Conservation (phyloP, 768 basidiomycete genomes). For the Mrakia hoshinonis region DNA sequence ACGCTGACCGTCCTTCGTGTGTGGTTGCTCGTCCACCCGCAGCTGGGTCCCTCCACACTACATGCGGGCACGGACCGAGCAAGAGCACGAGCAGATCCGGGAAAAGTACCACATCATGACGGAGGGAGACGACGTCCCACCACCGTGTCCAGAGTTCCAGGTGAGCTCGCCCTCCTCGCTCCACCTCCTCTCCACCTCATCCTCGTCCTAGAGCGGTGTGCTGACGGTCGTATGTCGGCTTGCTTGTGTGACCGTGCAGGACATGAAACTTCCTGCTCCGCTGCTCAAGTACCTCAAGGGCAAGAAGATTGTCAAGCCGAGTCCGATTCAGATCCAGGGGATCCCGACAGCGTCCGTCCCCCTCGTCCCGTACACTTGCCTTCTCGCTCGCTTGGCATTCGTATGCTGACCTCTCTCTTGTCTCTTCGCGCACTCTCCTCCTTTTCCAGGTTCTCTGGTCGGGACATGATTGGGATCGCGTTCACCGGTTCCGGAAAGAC, state of each 20-base stretch:
- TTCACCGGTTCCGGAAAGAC: conserved; percentile 99
- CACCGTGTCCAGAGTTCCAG: conserved; percentile 51
- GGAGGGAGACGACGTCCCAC: conserved; percentile 77
- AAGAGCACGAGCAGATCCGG: conserved; percentile 63
- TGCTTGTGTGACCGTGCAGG: conserved; percentile 52
- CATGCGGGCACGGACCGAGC: conserved; percentile 60
- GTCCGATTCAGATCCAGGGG: conserved; percentile 95
- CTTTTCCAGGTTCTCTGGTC: conserved; percentile 66
- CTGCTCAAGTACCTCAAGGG: conserved; percentile 73
- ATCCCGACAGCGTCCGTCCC: conserved; percentile 78
- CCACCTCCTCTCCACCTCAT: conserved; percentile 22
- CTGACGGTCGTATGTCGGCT: neutral
- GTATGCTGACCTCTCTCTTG: neutral
- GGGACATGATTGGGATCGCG: conserved; percentile 97
- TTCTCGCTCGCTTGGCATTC: neutral
- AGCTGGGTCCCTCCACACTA: conserved; percentile 86
- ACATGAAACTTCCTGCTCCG: conserved; percentile 94
- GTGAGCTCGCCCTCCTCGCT: conserved; percentile 56
- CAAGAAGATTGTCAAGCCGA: conserved; percentile 76
- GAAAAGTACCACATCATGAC: conserved; percentile 89
- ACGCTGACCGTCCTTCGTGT: neutral
- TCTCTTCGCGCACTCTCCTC: neutral
- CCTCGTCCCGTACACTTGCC: neutral
- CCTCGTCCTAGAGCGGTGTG: neutral
- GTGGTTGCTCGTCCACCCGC: conserved; percentile 15